Base-by-base conservation (phyloP, 2,329 filamentous ascomycete genomes). In the Hypoxylon sp. region DNA sequence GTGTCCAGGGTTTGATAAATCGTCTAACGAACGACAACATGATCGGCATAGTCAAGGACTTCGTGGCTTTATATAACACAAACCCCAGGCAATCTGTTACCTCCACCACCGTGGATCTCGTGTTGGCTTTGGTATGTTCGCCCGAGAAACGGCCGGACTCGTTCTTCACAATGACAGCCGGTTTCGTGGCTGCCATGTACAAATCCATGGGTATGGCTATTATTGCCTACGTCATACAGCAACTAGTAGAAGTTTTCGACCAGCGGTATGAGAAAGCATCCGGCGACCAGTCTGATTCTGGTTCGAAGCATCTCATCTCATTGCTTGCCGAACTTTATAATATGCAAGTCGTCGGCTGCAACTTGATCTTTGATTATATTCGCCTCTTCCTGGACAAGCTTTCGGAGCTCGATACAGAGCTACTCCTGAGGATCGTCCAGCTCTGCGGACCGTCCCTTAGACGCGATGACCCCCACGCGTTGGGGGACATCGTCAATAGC, bases 21-120 rank as follows among this genome's bases (percentile, higher is more conserved):
- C 91, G 95, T 76, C 85, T 99, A 32, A 98, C 96, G 0, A 95
- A 98, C 76, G 90, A 93, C 38, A 98, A 96, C 73, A 84, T 99
- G 69, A 80, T 97, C 5, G 91, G 93, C 1, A 97, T 98, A 58
- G 82, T 98, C 2, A 87, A 87, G 46, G 92, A 97, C 17, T 85
- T 97, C 32, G 93, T 97, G 76, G 89, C 90, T 67, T 82, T 98
- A 1, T 99, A 98, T 77, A 87, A 90, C 60, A 89, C 90, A 45
- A 89, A 97, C 72, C 90, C 96, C 0, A 89, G 96, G n/a, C 93
- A 96, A 68, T 90, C 94, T 74, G 93, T 98, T 49, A 97, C 93
- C 0, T 90, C 92, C 0, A 91, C 89, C 0, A 82, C 98, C 1
- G 89, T 94, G 2, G 90, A 94, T 68, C 83, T 95, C 1, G 82